A percentile compares a stretch with the other conserved stretches of the same genome.
These are phyloP conservation scores for Ganoderma leucocontextum DNA, from an alignment of 1,284 basidiomycete genomes.

Conservation along the genomic window DNA sequence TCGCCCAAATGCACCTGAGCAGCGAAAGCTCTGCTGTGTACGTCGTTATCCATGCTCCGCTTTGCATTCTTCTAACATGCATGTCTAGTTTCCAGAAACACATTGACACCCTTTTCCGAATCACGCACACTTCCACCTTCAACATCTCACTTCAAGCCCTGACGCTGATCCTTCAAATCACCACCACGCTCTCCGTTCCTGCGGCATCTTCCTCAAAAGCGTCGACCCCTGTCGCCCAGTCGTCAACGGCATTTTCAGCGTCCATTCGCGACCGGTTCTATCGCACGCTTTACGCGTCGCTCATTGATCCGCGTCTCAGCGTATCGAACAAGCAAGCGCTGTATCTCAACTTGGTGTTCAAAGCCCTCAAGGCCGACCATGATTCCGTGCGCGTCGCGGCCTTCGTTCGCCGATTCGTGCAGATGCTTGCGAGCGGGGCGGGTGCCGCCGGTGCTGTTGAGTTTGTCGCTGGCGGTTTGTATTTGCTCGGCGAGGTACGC, in stretches of 20 bases:
- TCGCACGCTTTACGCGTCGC: slow-evolving; percentile 88
- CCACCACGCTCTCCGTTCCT: slow-evolving; percentile 55
- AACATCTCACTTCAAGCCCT: slow-evolving; percentile 97
- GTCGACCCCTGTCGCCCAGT: slow-evolving; percentile 21
- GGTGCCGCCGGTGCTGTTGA: slow-evolving; percentile 80
- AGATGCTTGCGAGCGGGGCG: slow-evolving; percentile 76
- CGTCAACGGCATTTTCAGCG: slow-evolving; percentile 46
- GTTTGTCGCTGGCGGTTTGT: slow-evolving; percentile 91
- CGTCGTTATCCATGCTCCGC: slow-evolving; percentile 15
- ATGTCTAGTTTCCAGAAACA: slow-evolving; percentile 79
- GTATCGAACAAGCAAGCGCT: slow-evolving; percentile 95
- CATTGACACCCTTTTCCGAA: slow-evolving; percentile 94
- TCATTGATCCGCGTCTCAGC: slow-evolving; percentile 85
- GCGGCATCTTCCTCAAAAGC: slow-evolving; percentile 40
- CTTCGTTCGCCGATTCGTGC: slow-evolving; percentile 88
- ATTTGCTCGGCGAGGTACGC: slow-evolving; percentile 75
- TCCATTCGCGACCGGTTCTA: slow-evolving; percentile 88
- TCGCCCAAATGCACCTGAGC: slow-evolving; percentile 77
- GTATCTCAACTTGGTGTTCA: slow-evolving; percentile 97
- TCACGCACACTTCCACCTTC: slow-evolving; percentile 95
- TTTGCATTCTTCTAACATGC: background rate
- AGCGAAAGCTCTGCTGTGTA: slow-evolving; percentile 54
- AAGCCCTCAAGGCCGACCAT: slow-evolving; percentile 85
- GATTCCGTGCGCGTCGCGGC: slow-evolving; percentile 78
- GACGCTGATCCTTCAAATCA: slow-evolving; percentile 90